Conservation (phyloP, 805 yeast species). For the Metschnikowia orientalis region DNA sequence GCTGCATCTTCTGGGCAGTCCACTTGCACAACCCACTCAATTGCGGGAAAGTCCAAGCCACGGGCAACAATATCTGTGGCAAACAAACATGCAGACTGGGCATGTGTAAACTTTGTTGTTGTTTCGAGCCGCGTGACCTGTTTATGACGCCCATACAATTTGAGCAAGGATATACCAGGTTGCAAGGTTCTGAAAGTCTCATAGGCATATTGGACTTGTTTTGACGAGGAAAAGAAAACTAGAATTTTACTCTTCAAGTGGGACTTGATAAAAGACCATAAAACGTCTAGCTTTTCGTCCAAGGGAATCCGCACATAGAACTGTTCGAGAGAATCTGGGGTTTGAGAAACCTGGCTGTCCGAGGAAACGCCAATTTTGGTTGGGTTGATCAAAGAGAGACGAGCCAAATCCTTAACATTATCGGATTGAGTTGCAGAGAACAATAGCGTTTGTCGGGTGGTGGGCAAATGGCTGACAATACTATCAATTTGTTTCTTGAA, state of each 20-base stretch:
- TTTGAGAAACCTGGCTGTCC: slow-evolving; percentile 51
- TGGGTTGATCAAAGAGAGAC: slow-evolving; percentile 67
- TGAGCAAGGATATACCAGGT: slow-evolving; percentile 86
- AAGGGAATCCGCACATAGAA: slow-evolving; percentile 68
- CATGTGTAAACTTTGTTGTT: slow-evolving; percentile 67
- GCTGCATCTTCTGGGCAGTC: slow-evolving; percentile 90
- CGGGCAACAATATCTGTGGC: slow-evolving; percentile 92
- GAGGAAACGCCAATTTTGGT: slow-evolving; percentile 38
- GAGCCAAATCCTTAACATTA: slow-evolving; percentile 74
- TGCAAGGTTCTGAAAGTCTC: slow-evolving; percentile 83
- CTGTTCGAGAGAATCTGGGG: slow-evolving; percentile 85
- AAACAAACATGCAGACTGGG: slow-evolving; percentile 75
- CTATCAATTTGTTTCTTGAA: slow-evolving; percentile 79
- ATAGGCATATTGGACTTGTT: slow-evolving; percentile 85
- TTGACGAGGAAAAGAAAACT: slow-evolving; percentile 82
- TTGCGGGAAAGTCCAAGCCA: slow-evolving; percentile 88
- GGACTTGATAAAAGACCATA: slow-evolving; percentile 82
- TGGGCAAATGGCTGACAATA: slow-evolving; percentile 72
- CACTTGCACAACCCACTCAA: slow-evolving; percentile 91
- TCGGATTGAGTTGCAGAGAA: slow-evolving; percentile 91
- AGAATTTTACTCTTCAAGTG: slow-evolving; percentile 77
- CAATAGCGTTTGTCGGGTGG: slow-evolving; percentile 74
- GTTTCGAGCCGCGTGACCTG: slow-evolving; percentile 87
- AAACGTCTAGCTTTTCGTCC: slow-evolving; percentile 75
- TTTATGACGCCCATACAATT: slow-evolving; percentile 84